These are phyloP conservation scores for Datura wrightii DNA, from an alignment of 257 asterid genomes.

Conservation along the genomic window DNA sequence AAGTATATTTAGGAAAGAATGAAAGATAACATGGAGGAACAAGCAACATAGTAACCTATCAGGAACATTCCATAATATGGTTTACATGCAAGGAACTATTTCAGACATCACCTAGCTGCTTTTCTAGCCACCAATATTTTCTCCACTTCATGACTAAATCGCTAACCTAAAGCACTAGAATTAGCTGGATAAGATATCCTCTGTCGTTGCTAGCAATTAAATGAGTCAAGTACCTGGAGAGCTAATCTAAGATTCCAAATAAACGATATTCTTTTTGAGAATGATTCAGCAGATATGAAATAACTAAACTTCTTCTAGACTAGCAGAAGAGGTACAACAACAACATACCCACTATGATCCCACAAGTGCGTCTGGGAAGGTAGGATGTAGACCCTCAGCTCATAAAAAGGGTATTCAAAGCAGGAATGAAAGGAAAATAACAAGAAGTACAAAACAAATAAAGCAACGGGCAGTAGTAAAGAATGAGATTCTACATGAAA, in stretches of 20 bases:
- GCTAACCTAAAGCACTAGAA: background rate
- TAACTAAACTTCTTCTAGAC: background rate
- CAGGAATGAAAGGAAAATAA: no score
- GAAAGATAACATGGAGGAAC: background rate
- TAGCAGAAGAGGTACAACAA: no score
- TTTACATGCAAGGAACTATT: background rate
- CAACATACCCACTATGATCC: no score
- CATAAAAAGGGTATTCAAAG: no score
- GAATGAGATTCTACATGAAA: no score
- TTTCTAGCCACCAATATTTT: background rate
- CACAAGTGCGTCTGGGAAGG: no score
- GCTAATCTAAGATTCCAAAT: background rate
- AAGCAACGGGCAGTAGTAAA: no score
- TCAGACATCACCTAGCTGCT: background rate
- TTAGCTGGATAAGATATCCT: conserved; percentile 13
- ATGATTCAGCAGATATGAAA: conserved; percentile 5
- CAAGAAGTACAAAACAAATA: no score
- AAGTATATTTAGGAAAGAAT: background rate
- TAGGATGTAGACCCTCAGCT: no score
- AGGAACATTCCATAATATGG: background rate
- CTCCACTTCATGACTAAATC: background rate
- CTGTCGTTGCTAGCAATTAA: background rate
- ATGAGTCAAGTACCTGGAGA: background rate
- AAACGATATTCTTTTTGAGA: background rate
- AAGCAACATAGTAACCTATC: background rate